phyloP scores from a whole-genome alignment of 805 yeast genomes.

The Lachancea mirantina region DNA sequence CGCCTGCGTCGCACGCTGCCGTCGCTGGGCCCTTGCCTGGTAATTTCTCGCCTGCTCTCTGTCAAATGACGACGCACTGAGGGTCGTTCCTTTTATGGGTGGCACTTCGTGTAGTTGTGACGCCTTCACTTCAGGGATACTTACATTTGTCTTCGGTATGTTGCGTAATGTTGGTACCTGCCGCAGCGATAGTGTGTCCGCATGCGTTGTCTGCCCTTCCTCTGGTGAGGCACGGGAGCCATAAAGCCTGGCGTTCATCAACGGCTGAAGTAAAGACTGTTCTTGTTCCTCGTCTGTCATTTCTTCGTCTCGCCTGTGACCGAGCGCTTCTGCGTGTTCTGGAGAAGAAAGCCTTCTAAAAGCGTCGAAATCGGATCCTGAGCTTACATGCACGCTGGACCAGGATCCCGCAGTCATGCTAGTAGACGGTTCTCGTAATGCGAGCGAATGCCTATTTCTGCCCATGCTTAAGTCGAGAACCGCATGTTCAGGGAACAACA shows the following conservation, averaged over 20 bases:
- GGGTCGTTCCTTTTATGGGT: conserved; percentile 1
- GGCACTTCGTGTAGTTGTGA: background rate
- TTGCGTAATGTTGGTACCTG: conserved; percentile 3
- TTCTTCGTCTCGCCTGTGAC: conserved; percentile 3
- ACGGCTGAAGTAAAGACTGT: conserved; percentile 5
- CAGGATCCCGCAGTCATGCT: too few species aligned
- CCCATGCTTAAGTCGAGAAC: too few species aligned
- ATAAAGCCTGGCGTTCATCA: conserved; percentile 5
- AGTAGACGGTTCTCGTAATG: too few species aligned
- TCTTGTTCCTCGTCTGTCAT: conserved; percentile 10
- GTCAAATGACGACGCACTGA: conserved; percentile 11
- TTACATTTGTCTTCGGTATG: conserved; percentile 4
- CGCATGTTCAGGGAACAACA: too few species aligned
- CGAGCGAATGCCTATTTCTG: too few species aligned
- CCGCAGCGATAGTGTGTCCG: background rate
- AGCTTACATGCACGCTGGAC: too few species aligned
- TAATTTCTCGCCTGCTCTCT: conserved; percentile 13
- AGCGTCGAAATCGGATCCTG: too few species aligned
- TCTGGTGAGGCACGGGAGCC: conserved; percentile 1
- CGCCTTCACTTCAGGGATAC: conserved; percentile 3
- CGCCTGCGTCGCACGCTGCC: conserved; percentile 3
- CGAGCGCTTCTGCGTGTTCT: background rate
- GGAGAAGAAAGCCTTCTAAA: background rate
- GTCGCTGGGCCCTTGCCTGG: conserved; percentile 5
- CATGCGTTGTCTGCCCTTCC: background rate